Base-by-base conservation (phyloP, 257 asterid species). In the Scutellaria galericulata region DNA sequence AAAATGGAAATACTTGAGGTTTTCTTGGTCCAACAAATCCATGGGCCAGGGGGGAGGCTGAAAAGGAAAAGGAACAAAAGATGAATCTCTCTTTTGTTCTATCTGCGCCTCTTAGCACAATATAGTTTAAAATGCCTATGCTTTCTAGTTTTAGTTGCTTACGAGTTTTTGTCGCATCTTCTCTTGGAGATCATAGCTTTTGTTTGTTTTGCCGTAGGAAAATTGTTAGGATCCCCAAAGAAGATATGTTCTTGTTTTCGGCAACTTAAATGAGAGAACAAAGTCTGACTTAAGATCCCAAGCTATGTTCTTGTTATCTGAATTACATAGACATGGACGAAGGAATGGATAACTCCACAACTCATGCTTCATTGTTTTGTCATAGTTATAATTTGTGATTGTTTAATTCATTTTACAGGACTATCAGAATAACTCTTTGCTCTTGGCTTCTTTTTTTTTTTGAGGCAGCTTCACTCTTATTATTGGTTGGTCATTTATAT, bases 11-110 rank as follows among this genome's bases (percentile, higher is more conserved):
- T 12, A 60, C 7, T 13, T 41, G 35, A 50, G 56, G 45, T 64
- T 46, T 55, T 62, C 27, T 41, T 24, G 48, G 50, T 51, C 47
- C 56, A 64, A 47, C 13, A 22, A 65, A 65, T 20, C 72, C 48
- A 62, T 12, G 13, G 18, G 13, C 27, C 5, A 47, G 54, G 79
- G 45, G 65, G 12, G 60, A 53, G n/a, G 39, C n/a, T 9, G 39
- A 13, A 45, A 42, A 20, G 44, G 42, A 45, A 46, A 31, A 12
- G 8, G 52, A 37, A 35, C 59, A 35, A 13, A 9, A 41, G 20
- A 35, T 14, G 40, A 12, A 50, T 50, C 47, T 50, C 11, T 12
- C 45, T 71, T 14, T 64, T 48, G 20, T 78, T 54, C 45, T 68
- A 14, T 61, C 35, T 60, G 48, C 48, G 5, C 24, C 67, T 41